Conservation (phyloP, 192 early-diverging fungal genomes). For the Funneliformis geosporum region DNA sequence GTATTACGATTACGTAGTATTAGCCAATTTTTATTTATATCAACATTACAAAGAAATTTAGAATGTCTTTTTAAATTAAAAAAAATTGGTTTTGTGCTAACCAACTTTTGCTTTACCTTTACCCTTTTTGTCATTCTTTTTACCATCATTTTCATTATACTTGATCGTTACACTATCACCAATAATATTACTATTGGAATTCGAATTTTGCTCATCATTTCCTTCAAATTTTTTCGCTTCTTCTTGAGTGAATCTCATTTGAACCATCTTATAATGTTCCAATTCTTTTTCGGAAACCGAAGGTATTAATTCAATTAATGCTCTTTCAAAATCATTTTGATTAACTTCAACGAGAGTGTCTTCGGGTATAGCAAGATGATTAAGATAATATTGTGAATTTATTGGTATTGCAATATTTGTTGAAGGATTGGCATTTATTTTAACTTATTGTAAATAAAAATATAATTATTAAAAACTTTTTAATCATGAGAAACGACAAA, state of each 20-base stretch:
- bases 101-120: constrained; percentile 30
- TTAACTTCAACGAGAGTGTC: constrained; percentile 83
- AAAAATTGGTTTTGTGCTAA: neutral
- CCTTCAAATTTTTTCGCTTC: constrained; percentile 27
- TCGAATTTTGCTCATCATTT: constrained; percentile 14
- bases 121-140: neutral
- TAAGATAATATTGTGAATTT: constrained; percentile 89
- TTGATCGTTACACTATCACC: neutral
- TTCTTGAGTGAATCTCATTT: constrained; percentile 74
- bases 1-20: too few species aligned
- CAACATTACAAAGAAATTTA: too few species aligned
- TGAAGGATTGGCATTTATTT: constrained; percentile 35
- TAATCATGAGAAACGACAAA: neutral
- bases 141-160: neutral
- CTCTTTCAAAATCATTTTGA: constrained; percentile 79
- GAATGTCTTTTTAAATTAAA: too few species aligned
- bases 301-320: constrained; percentile 84
- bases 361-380: constrained; percentile 69
- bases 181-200: neutral
- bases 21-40: too few species aligned
- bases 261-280: constrained; percentile 78
- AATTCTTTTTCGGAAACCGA: constrained; percentile 87
- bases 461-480: too few species aligned
- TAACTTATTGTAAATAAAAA: constrained; percentile 8
- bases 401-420: constrained; percentile 61